These are phyloP conservation scores for Pyrenula aspistea DNA, from an alignment of 495 filamentous ascomycete species.

Conservation along the genomic window DNA sequence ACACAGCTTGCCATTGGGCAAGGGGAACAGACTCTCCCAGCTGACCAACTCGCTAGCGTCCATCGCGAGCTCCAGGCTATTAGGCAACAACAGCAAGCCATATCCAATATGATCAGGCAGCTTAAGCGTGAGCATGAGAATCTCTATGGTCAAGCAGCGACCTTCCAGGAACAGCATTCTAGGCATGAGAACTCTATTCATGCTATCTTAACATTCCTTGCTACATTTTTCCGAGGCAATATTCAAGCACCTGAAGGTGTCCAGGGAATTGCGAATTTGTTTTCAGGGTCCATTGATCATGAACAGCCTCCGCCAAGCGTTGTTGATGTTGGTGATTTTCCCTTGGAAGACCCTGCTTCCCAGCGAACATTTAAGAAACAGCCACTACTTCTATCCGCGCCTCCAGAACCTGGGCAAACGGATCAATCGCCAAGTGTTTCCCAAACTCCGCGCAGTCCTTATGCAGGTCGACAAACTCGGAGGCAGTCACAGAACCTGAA, in stretches of 20 bases:
- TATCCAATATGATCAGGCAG: conserved; percentile 65
- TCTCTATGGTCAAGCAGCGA: conserved; percentile 76
- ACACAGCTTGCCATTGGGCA: conserved; percentile 30
- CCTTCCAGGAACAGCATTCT: conserved; percentile 84
- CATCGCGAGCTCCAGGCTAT: conserved; percentile 69
- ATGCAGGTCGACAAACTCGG: conserved; percentile 24
- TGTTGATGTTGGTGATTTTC: conserved; percentile 62
- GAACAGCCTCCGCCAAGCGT: conserved; percentile 55
- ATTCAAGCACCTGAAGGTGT: conserved; percentile 48
- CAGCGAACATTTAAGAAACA: conserved; percentile 35
- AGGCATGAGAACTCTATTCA: conserved; percentile 97
- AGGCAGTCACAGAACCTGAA: conserved; percentile 8
- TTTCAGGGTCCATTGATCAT: conserved; percentile 53
- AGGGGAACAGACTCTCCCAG: conserved; percentile 39
- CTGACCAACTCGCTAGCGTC: conserved; percentile 64
- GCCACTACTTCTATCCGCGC: conserved; percentile 32
- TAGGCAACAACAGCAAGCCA: conserved; percentile 72
- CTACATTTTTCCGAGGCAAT: conserved; percentile 85
- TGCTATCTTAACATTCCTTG: conserved; percentile 90
- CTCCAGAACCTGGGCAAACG: conserved; percentile 20
- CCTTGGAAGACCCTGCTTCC: conserved; percentile 20
- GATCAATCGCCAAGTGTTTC: conserved; percentile 22
- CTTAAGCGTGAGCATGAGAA: conserved; percentile 76
- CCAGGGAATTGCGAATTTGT: conserved; percentile 58
- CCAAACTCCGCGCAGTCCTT: conserved; percentile 12